Conservation (phyloP, 2,329 filamentous ascomycete genomes). For the Truncatella angustata region DNA sequence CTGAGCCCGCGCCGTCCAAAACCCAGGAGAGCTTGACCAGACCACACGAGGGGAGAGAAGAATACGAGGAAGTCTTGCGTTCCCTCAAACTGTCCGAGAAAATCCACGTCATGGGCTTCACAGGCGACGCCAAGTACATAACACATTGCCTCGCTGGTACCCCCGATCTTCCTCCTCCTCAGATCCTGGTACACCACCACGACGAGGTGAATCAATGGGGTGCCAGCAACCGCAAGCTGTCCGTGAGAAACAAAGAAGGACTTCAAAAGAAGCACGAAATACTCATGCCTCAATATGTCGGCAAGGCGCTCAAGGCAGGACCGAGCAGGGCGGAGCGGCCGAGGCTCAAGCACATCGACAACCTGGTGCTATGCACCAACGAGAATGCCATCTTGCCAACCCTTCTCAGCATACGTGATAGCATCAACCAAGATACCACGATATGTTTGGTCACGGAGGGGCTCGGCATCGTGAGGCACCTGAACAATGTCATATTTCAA, state of each 20-base stretch:
- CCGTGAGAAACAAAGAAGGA: slow-evolving; percentile 39
- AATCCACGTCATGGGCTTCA: slow-evolving; percentile 63
- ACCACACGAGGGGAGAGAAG: not conserved
- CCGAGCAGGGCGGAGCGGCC: not conserved
- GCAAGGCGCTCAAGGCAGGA: not conserved
- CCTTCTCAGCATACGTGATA: slow-evolving; percentile 18
- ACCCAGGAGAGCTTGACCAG: not conserved
- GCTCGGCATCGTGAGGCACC: slow-evolving; percentile 76
- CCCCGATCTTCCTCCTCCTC: slow-evolving; percentile 60
- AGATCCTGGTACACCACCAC: slow-evolving; percentile 57
- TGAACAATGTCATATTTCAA: slow-evolving; percentile 70
- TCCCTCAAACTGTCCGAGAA: slow-evolving; percentile 33
- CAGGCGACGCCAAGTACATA: slow-evolving; percentile 62
- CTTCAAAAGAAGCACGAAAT: slow-evolving; percentile 22
- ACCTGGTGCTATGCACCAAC: slow-evolving; percentile 23
- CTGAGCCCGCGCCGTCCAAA: slow-evolving; percentile 2
- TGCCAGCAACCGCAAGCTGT: slow-evolving; percentile 40
- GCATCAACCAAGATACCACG: slow-evolving; percentile 59
- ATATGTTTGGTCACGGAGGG: slow-evolving; percentile 79
- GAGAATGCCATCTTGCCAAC: slow-evolving; percentile 15
- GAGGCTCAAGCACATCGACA: slow-evolving; percentile 15
- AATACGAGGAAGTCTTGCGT: slow-evolving; percentile 1
- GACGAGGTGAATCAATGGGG: slow-evolving; percentile 44
- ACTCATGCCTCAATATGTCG: slow-evolving; percentile 20
- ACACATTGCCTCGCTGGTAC: slow-evolving; percentile 62